Evolutionary conservation across 345 rosid species (phyloP).

Genomic region (Zanthoxylum bungeanum): DNA sequence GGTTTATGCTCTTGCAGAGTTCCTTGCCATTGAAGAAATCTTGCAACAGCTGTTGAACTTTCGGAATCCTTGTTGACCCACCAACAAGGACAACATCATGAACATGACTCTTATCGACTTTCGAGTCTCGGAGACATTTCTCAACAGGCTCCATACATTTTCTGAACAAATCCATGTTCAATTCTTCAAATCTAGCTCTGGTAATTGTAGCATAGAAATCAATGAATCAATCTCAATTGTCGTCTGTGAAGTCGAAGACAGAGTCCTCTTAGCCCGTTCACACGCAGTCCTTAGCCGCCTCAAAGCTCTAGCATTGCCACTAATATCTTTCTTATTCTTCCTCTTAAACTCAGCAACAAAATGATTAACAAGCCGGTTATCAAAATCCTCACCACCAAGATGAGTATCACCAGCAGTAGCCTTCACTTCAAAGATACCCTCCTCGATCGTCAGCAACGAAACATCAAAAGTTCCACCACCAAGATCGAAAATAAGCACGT

Average conservation of each 20-base stretch:
- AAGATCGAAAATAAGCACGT: constrained; percentile 24
- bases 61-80: constrained; percentile 23
- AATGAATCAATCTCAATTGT: constrained; percentile 24
- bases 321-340: constrained; percentile 22
- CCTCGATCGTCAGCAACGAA: constrained; percentile 22
- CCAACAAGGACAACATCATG: constrained; percentile 25
- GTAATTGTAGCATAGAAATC: constrained; percentile 26
- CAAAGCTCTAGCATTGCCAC: constrained; percentile 24
- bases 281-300: constrained; percentile 24
- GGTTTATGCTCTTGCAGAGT: constrained; percentile 24
- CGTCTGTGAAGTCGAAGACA: constrained; percentile 23
- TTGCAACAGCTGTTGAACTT: constrained; percentile 18
- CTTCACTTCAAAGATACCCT: constrained; percentile 30
- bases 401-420: constrained; percentile 34
- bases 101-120: constrained; percentile 20
- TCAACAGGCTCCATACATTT: constrained; percentile 25
- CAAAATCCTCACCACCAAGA: constrained; percentile 24
- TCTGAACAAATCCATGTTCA: constrained; percentile 29
- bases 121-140: constrained; percentile 17
- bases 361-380: constrained; percentile 26
- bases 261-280: constrained; percentile 22
- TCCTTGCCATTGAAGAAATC: constrained; percentile 18
- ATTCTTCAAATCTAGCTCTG: constrained; percentile 20
- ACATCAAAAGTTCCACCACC: constrained; percentile 31
- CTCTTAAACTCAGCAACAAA: constrained; percentile 25